phyloP scores from a whole-genome alignment of 2,329 filamentous ascomycete genomes.

The Pseudocercospora crystallina region DNA sequence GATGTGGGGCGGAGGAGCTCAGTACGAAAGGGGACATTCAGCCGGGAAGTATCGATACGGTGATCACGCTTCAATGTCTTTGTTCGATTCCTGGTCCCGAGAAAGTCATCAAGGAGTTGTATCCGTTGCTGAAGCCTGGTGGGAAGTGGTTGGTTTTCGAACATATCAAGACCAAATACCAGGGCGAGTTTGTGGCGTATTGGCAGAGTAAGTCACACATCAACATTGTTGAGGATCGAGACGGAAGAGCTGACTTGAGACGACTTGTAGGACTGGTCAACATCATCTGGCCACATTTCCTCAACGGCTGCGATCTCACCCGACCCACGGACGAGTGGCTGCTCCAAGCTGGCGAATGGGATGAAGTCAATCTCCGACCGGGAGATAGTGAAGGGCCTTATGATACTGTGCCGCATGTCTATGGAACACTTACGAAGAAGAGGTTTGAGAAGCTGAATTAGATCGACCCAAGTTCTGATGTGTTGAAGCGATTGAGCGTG shows the following conservation, averaged over 20 bases:
- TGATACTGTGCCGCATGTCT: constrained; percentile 36
- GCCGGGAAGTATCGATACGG: constrained; percentile 55
- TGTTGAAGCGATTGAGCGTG: no score
- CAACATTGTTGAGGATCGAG: background rate
- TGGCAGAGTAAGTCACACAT: constrained; percentile 37
- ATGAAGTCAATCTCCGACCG: constrained; percentile 33
- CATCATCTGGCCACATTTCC: constrained; percentile 37
- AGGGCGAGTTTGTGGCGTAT: constrained; percentile 32
- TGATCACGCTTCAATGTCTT: constrained; percentile 62
- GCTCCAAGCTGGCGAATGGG: constrained; percentile 35
- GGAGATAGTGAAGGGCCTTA: constrained; percentile 34
- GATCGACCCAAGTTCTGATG: no score
- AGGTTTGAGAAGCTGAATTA: constrained; percentile 18
- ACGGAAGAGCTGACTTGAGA: background rate
- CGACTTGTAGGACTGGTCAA: constrained; percentile 31
- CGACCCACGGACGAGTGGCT: constrained; percentile 39
- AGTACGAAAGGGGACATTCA: constrained; percentile 45
- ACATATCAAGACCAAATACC: constrained; percentile 51
- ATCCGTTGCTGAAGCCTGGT: constrained; percentile 59
- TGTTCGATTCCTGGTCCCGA: constrained; percentile 64
- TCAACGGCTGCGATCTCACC: constrained; percentile 37
- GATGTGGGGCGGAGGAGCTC: constrained; percentile 62
- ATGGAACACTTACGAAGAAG: constrained; percentile 36
- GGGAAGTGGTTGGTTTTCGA: constrained; percentile 65
- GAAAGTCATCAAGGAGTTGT: constrained; percentile 56